A percentile compares a stretch with the other conserved stretches of the same genome.
phyloP scores from a whole-genome alignment of 1,284 basidiomycete species.

The Nidula niveotomentosa region DNA sequence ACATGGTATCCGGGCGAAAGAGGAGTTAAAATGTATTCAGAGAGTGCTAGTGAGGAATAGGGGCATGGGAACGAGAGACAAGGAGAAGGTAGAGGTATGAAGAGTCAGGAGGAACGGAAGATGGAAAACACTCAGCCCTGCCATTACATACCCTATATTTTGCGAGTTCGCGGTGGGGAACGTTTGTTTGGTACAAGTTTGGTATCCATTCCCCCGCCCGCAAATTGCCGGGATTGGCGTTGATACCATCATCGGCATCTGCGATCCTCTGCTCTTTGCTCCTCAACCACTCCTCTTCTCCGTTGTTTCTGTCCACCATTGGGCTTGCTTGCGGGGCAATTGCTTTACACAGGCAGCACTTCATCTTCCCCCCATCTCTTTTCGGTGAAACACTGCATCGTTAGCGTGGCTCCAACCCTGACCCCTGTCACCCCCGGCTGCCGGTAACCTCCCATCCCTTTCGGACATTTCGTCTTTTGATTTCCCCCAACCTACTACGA shows the following conservation, averaged over 20 bases:
- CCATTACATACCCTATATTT: not conserved
- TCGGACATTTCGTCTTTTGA: too few species aligned
- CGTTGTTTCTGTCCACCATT: too few species aligned
- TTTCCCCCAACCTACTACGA: too few species aligned
- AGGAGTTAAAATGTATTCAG: not conserved
- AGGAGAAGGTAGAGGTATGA: not conserved
- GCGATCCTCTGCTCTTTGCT: too few species aligned
- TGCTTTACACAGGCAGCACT: not conserved
- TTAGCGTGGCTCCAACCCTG: too few species aligned
- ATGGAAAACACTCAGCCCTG: not conserved
- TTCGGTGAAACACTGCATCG: too few species aligned
- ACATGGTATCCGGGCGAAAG: not conserved
- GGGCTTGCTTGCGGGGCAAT: too few species aligned
- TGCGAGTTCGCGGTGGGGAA: not conserved
- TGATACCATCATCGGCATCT: too few species aligned
- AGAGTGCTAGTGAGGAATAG: not conserved
- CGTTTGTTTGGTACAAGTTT: not conserved
- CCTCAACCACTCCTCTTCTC: too few species aligned
- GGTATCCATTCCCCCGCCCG: too few species aligned
- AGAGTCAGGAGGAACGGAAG: conserved; percentile 2
- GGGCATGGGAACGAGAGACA: not conserved
- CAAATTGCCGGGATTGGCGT: too few species aligned
- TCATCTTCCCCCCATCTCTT: not conserved
- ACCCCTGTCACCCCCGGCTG: not conserved
- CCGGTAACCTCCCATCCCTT: not conserved